Evolutionary conservation across 306 rosid genomes (phyloP).

Genomic region (Hippophae tibetana): DNA sequence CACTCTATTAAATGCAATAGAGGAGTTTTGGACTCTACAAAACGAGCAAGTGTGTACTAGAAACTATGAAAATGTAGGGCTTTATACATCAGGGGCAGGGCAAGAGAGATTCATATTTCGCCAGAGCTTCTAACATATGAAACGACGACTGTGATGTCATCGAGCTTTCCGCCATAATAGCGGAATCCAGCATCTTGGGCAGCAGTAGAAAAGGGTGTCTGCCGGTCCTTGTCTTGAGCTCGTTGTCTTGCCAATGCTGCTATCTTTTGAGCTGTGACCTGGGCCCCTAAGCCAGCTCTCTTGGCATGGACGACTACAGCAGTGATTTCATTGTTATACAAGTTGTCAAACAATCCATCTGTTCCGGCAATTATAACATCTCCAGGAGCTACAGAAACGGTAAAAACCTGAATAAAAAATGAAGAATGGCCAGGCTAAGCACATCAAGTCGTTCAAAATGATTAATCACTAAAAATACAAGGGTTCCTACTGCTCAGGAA

Average conservation of each 20-base stretch:
- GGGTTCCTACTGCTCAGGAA: background rate
- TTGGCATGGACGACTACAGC: slow-evolving; percentile 81
- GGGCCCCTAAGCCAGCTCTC: slow-evolving; percentile 72
- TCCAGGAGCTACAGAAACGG: slow-evolving; percentile 71
- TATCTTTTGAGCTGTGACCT: slow-evolving; percentile 93
- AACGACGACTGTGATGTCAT: slow-evolving; percentile 85
- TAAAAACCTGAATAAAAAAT: slow-evolving; percentile 60
- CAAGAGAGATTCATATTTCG: slow-evolving; percentile 20
- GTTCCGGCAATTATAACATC: slow-evolving; percentile 88
- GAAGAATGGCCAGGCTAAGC: slow-evolving; percentile 4
- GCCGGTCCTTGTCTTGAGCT: slow-evolving; percentile 75
- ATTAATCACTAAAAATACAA: background rate
- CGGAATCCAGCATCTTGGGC: slow-evolving; percentile 96
- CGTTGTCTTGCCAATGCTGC: slow-evolving; percentile 96
- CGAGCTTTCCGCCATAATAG: slow-evolving; percentile 92
- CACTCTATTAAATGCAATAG: no score
- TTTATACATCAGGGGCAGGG: slow-evolving; percentile 2
- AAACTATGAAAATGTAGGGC: background rate
- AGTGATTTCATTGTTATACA: slow-evolving; percentile 82
- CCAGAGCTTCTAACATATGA: slow-evolving; percentile 46
- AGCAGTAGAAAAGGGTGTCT: slow-evolving; percentile 93
- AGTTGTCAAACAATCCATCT: slow-evolving; percentile 88
- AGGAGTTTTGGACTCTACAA: no score
- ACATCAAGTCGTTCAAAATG: background rate
- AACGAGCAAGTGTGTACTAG: no score